Percentiles rank a stretch among this genome's conserved stretches.
Conservation (phyloP, 2,329 filamentous ascomycete genomes). For the Macrophomina tecta region DNA sequence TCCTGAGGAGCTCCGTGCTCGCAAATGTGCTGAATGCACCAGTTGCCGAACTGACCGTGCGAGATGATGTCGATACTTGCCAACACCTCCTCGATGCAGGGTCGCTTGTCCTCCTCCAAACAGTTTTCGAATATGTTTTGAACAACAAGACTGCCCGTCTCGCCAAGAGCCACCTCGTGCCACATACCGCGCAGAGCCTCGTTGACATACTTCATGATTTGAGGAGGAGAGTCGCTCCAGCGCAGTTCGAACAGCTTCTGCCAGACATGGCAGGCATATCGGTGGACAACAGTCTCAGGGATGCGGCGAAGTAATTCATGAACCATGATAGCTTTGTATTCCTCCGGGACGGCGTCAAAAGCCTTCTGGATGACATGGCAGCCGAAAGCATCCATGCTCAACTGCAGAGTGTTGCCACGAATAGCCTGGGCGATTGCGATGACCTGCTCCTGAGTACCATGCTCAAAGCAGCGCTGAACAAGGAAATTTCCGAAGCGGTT, state of each 20-base stretch:
- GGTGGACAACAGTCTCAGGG: conserved; percentile 96
- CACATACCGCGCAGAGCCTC: conserved; percentile 95
- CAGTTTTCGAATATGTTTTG: conserved; percentile 99
- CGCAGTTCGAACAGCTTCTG: conserved; percentile 98
- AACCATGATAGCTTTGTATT: conserved; percentile 99
- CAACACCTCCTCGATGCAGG: conserved; percentile 95
- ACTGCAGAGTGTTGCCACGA: conserved; percentile 86
- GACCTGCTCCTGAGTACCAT: conserved; percentile 92
- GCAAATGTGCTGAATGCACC: conserved; percentile 99
- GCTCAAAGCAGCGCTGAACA: conserved; percentile 98
- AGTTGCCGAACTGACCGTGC: conserved; percentile 98
- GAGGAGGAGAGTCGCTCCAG: conserved; percentile 91
- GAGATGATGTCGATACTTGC: conserved; percentile 94
- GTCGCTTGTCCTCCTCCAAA: conserved; percentile 97
- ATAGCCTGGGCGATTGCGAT: conserved; percentile 94
- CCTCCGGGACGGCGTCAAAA: conserved; percentile 95
- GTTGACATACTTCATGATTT: conserved; percentile 99
- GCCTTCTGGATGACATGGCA: conserved; percentile 99
- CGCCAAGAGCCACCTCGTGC: conserved; percentile 96
- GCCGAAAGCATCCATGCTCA: conserved; percentile 98
- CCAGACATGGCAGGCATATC: conserved; percentile 99
- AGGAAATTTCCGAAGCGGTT: conserved; percentile 99
- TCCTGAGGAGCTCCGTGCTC: conserved; percentile 92
- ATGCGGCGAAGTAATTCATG: conserved; percentile 94
- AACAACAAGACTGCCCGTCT: conserved; percentile 96